Evolutionary conservation across 2,329 filamentous ascomycete genomes (phyloP).

Genomic region (Xylariaceae sp.): DNA sequence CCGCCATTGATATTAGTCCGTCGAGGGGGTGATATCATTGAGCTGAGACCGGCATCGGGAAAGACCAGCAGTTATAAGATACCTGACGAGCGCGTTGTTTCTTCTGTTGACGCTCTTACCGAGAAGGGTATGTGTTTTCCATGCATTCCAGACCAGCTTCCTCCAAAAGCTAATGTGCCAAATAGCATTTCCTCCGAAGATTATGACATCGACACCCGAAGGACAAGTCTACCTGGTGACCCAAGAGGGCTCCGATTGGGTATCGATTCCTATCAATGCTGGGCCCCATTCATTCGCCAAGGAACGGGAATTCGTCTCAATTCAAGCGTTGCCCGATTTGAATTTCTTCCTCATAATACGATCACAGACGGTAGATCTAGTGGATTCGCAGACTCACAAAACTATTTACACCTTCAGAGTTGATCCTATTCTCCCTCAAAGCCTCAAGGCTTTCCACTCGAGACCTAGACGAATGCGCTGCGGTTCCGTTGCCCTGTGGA

Average conservation of each 20-base stretch:
- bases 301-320: conserved; percentile 46
- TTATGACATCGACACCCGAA: conserved; percentile 31
- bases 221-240: conserved; percentile 29
- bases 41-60: conserved; percentile 46
- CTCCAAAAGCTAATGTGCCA: conserved; percentile 13
- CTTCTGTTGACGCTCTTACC: conserved; percentile 43
- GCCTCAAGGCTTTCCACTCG: conserved; percentile 56
- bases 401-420: conserved; percentile 59
- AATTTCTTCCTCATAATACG: conserved; percentile 57
- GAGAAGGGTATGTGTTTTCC: conserved; percentile 38
- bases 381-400: conserved; percentile 52
- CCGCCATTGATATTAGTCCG: conserved; percentile 56
- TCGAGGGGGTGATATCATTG: conserved; percentile 57
- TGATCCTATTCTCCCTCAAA: conserved; percentile 51
- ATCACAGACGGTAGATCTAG: conserved; percentile 50
- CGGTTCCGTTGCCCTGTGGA: conserved; percentile 51
- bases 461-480: conserved; percentile 47
- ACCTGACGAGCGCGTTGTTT: conserved; percentile 45
- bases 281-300: conserved; percentile 27
- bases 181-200: conserved; percentile 27
- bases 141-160: background rate
- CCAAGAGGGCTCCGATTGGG: conserved; percentile 42
- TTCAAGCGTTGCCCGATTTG: conserved; percentile 54
- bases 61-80: conserved; percentile 41
- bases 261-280: conserved; percentile 42